Evolutionary conservation across 1,284 basidiomycete species (phyloP), one percentile per base, ranked within the genome.

Genomic region (Naganishia cerealis): DNA sequence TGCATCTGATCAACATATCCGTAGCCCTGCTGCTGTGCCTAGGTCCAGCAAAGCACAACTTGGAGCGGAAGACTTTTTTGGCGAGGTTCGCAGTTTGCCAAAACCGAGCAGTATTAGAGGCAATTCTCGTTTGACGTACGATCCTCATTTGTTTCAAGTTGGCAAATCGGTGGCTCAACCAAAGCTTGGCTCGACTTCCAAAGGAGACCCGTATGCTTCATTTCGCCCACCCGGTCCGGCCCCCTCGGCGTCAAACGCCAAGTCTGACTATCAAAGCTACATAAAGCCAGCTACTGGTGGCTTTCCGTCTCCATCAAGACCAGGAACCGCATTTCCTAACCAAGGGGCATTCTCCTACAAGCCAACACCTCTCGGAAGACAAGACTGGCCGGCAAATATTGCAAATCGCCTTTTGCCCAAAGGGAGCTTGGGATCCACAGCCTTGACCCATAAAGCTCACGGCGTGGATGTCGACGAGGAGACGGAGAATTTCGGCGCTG

Each of bases 401-500:
- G 36, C 58, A 29, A 53, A 59, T 36, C 50, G 58, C 16, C 46
- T 55, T 33, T 33, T 29, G 38, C 52, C 67, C 52, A 33, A 57
- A 26, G 40, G 48, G 16, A 29, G 42, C n/a, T 46, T 54, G 18
- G 57, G 33, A 12, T 8, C 15, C 12, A n/a, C 43, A 9, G 8
- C 29, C 43, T 16, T 38, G 36, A 21, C 43, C 33, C 10, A 10
- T 12, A 12, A 10, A 21, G 26, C 38, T 21, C n/a, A 33, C 13
- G 24, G 9, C 3, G 16, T 38, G 18, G 46, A 62, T 40, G 33
- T 38, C 33, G 42, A 62, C 43, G 69, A 67, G 12, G 69, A 59
- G 29, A 59, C 58, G 29, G 69, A 70, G 36, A 54, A 70, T 36
- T 70, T 70, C n/a, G 40, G 55, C 12, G 38, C 36, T 13, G 69